Evolutionary conservation across 495 filamentous ascomycete species (phyloP), one percentile per base, ranked within the genome.

Genomic region (Xylaria curta): DNA sequence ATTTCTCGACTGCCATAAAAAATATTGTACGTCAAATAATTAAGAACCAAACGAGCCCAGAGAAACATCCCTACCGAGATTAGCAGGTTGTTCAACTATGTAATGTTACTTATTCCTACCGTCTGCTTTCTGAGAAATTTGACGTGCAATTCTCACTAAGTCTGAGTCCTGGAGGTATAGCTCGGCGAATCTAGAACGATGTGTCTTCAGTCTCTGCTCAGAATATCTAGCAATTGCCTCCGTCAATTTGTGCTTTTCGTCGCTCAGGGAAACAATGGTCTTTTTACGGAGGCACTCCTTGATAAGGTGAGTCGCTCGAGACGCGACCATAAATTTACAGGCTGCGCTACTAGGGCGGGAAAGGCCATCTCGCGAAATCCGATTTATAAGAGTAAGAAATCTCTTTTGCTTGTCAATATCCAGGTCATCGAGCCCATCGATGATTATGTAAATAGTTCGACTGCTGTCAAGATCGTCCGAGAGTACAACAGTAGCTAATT

Each of bases 351-450:
- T 31, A 33, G 62, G 17, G 26, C 26, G 62, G 42, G 21, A n/a
- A 15, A 65, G 62, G 26, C 24, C 49, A 47, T 65, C 42, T 65
- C 62, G 62, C 12, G 42, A 65, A 28, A 79, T 15, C 54, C 75
- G 71, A 24, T 76, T 66, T 42, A 80, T 61, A 51, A 80, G 51
- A 26, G 17, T 73, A 7, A 78, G n/a, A 31, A 79, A 51, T 33
- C 65, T 51, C 19, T 5, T 40, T 68, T 80, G 79, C 56, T 74
- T 79, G 3, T 77, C 76, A 2, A 53, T 36, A 15, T 75, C 68
- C 33, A 78, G 76, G 24, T 82, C 80, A 62, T 81, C 78, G 77
- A 81, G 36, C 0, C 78, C 79, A 66, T 81, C 79, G 0, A 81
- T 36, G 38, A 81, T 33, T 13, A 80, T 38, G 19, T 72, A 61